These are phyloP conservation scores for Alternaria longipes DNA, from an alignment of 2,329 filamentous ascomycete species.

Conservation along the genomic window DNA sequence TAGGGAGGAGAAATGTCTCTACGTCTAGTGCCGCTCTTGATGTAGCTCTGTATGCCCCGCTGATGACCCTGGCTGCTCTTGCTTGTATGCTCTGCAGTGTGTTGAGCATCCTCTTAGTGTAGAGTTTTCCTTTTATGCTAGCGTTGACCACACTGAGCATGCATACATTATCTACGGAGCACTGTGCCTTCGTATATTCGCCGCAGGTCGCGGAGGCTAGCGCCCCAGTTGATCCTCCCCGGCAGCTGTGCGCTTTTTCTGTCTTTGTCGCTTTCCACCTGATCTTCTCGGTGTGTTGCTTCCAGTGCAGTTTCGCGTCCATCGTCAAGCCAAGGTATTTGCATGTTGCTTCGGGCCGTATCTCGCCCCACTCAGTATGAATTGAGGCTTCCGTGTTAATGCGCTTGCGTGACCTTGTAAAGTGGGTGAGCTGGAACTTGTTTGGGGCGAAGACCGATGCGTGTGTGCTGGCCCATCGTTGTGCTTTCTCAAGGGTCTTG, in stretches of 20 bases:
- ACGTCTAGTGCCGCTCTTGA: conserved; percentile 28
- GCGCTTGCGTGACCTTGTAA: conserved; percentile 28
- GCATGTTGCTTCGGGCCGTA: conserved; percentile 17
- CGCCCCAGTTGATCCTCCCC: conserved; percentile 28
- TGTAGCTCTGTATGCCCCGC: conserved; percentile 33
- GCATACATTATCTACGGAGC: conserved; percentile 43
- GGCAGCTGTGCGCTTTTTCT: conserved; percentile 21
- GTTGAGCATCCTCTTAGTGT: conserved; percentile 26
- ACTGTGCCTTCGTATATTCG: conserved; percentile 40
- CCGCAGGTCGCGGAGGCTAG: conserved; percentile 24
- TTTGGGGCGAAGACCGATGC: conserved; percentile 38
- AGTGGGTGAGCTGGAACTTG: conserved; percentile 44
- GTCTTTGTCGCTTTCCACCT: conserved; percentile 20
- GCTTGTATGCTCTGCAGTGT: conserved; percentile 28
- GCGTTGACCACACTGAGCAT: conserved; percentile 34
- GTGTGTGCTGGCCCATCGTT: conserved; percentile 35
- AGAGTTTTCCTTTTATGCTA: conserved; percentile 22
- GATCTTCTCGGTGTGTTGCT: conserved; percentile 21
- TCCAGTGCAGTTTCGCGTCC: conserved; percentile 25
- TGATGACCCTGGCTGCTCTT: conserved; percentile 32
- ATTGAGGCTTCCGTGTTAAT: conserved; percentile 19
- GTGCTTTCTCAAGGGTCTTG: conserved; percentile 21
- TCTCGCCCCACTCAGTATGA: conserved; percentile 28
- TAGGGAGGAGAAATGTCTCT: conserved; percentile 15
- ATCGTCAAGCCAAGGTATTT: conserved; percentile 31